phyloP scores from a whole-genome alignment of 768 basidiomycete species.

The Russula griseocarnosa region DNA sequence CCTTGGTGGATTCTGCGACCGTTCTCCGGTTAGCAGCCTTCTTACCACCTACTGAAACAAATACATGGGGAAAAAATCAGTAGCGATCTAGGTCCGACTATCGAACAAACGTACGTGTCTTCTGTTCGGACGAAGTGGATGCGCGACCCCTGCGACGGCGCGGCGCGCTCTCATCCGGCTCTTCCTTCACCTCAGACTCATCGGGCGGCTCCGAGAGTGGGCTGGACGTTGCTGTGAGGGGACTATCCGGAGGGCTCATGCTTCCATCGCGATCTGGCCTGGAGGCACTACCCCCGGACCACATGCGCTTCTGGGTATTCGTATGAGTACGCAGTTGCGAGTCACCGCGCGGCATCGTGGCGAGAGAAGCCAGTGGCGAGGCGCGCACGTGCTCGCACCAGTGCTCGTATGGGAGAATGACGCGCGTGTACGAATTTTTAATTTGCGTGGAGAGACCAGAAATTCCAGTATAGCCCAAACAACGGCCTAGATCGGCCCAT shows the following conservation, averaged over 20 bases:
- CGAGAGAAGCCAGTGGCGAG: constrained; percentile 46
- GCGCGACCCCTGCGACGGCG: constrained; percentile 52
- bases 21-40: constrained; percentile 24
- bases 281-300: constrained; percentile 37
- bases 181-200: constrained; percentile 60
- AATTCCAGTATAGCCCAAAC: constrained; percentile 77
- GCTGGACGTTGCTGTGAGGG: constrained; percentile 73
- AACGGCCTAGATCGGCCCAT: constrained; percentile 83
- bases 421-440: constrained; percentile 82
- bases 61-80: constrained; percentile 3
- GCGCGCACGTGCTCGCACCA: constrained; percentile 75
- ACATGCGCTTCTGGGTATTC: constrained; percentile 46
- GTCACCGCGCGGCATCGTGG: constrained; percentile 29
- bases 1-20: constrained; percentile 18
- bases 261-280: constrained; percentile 21
- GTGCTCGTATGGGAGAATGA: constrained; percentile 95
- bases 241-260: constrained; percentile 62
- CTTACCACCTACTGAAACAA: constrained; percentile 17
- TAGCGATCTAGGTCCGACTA: not conserved
- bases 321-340: constrained; percentile 48
- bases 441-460: constrained; percentile 83
- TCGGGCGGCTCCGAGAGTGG: constrained; percentile 77
- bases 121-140: constrained; percentile 50
- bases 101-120: constrained; percentile 29
- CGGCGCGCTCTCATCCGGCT: constrained; percentile 41